Base-by-base conservation (phyloP, 441 rosid species). In the Arabidopsis hybrid region DNA sequence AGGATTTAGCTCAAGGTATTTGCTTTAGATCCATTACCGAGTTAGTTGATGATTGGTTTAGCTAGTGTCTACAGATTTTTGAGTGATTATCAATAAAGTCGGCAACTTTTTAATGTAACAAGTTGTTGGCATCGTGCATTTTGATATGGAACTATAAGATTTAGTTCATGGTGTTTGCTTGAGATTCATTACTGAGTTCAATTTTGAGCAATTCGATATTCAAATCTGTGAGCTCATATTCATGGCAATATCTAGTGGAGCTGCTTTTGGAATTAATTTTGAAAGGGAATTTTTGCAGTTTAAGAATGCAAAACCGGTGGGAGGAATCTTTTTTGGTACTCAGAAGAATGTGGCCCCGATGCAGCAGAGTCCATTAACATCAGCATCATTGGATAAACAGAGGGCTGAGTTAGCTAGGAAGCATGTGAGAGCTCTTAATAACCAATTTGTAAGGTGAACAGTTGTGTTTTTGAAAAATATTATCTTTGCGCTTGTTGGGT, bases 401-500 rank as follows among this genome's bases (percentile, higher is more conserved):
- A 85, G 85, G 7, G 97, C 99, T 10, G 92, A 88, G 84, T 83
- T 83, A 77, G 89, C 99, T 67, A 85, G 64, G 53, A 92, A 85
- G 82, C 93, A 95, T 81, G 99, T 95, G 81, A 85, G 94, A 80
- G 98, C 98, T 82, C 96, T 92, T 80, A 95, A 95, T 83, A 81
- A 82, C 66, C 99, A 95, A 76, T 95, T 91, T 73, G 95, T 97
- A 75, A 91, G 99, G 98, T 95, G 78, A 73, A 73, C 8, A 53
- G 0, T 67, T 58, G 12, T 73, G 47, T 65, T 60, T 18, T 49
- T 21, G 26, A 8, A 11, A 29, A 65, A 6, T 2, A 38, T 17
- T 42, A 0, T 58, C 2, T 51, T 18, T 63, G 9, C 11, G 8
- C 38, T 67, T 43, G 14, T 59, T 67, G 18, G 17, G 42, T 51